A percentile compares a stretch with the other conserved stretches of the same genome.
Evolutionary conservation across 805 yeast species (phyloP).

Genomic region (Hagleromyces aurorensis): DNA sequence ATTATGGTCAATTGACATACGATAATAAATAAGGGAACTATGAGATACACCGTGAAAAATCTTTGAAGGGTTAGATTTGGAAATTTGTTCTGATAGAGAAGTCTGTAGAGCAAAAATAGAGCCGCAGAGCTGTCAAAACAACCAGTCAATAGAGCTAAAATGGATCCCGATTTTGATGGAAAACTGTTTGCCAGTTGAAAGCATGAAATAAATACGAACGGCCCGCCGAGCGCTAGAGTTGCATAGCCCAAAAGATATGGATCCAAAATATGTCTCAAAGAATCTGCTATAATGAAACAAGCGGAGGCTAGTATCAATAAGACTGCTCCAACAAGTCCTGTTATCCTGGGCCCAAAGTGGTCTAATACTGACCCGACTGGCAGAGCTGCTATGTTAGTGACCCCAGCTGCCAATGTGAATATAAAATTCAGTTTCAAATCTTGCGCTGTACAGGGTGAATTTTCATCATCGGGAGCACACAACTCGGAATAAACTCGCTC

Average conservation of each 20-base stretch:
- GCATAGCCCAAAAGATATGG: constrained; percentile 70
- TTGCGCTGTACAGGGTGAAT: constrained; percentile 55
- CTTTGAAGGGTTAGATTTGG: constrained; percentile 33
- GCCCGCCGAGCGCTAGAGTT: constrained; percentile 81
- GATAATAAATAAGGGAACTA: constrained; percentile 73
- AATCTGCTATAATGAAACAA: constrained; percentile 12
- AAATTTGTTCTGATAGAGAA: constrained; percentile 42
- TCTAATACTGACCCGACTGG: constrained; percentile 79
- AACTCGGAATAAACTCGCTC: constrained; percentile 68
- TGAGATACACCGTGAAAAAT: constrained; percentile 60
- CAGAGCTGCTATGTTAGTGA: constrained; percentile 76
- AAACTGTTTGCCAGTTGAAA: constrained; percentile 86
- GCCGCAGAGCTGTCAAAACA: constrained; percentile 93
- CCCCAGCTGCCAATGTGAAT: constrained; percentile 81
- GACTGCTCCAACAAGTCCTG: constrained; percentile 67
- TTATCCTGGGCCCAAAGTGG: constrained; percentile 66
- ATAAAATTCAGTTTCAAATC: constrained; percentile 74
- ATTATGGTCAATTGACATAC: constrained; percentile 67
- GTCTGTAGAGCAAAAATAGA: constrained; percentile 64
- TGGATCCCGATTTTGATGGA: constrained; percentile 73
- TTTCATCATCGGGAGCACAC: constrained; percentile 36
- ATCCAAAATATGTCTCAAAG: constrained; percentile 35
- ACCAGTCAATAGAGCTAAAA: constrained; percentile 82
- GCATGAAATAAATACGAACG: constrained; percentile 83
- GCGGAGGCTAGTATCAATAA: constrained; percentile 51